These are phyloP conservation scores for Fusarium sp. DNA, from an alignment of 2,329 filamentous ascomycete genomes.

Conservation along the genomic window DNA sequence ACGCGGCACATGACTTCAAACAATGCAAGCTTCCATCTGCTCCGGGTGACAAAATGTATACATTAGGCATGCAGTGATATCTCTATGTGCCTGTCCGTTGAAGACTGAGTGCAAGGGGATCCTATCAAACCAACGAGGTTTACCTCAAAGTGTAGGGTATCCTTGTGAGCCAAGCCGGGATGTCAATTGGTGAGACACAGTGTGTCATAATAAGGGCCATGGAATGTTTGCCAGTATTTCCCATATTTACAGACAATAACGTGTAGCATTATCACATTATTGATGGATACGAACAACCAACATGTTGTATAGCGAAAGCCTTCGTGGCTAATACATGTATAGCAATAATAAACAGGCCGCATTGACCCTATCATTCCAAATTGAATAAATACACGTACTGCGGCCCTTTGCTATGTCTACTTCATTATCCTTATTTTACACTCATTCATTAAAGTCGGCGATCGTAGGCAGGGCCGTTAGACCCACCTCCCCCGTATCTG, in stretches of 20 bases:
- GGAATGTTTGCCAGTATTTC: not conserved
- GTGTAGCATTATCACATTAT: not conserved
- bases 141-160: conserved; percentile 21
- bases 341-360: not conserved
- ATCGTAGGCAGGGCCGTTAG: not conserved
- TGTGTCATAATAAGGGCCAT: not conserved
- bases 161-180: conserved; percentile 5
- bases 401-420: not conserved
- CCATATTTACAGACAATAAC: not conserved
- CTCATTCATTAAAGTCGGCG: not conserved
- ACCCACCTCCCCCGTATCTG: conserved; percentile 15
- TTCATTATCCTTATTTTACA: conserved; percentile 10
- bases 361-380: too few species aligned
- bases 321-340: not conserved
- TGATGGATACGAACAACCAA: not conserved
- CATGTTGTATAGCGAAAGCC: not conserved
- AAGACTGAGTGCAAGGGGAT: not conserved
- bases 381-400: too few species aligned
- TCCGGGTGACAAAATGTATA: not conserved
- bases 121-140: not conserved
- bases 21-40: conserved; percentile 30
- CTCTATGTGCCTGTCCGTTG: not conserved
- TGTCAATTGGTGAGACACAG: not conserved
- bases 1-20: conserved; percentile 28
- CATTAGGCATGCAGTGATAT: not conserved